Base-by-base conservation (phyloP, 2,329 filamentous ascomycete species). In the Acrodontium crateriforme region DNA sequence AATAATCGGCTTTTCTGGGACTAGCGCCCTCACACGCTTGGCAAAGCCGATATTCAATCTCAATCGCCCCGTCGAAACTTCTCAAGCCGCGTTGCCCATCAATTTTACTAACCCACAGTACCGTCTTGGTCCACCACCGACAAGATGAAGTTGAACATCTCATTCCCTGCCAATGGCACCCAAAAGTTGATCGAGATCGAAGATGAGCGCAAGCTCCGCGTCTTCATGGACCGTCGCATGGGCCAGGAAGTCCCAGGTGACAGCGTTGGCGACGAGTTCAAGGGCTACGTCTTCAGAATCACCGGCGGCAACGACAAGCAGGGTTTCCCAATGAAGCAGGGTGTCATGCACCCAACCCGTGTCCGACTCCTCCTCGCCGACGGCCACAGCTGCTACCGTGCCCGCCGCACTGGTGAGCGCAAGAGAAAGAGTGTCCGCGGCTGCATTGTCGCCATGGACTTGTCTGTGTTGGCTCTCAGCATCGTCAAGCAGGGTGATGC, bases 251-350 rank as follows among this genome's bases (percentile, higher is more conserved):
- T 98, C 53, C 67, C 80, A 52, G 89, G 79, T 56, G 91, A 98
- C 70, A 79, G 77, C 59, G 74, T 98, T 56, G 89, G 89, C 58
- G 85, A 95, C 60, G 89, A 98, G 70, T 98, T 92, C 81, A 94
- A 94, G 75, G 89, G 89, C 65, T 98, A 98, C 74, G 78, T 98
- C 71, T 84, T 98, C 78, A 79, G 76, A 62, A 95, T 98, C 71
- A 98, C 89, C 55, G 91, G 89, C 59, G 89, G 91, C 61, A 98
- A 98, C 80, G 89, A 98, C 81, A 98, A 98, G 83, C 91, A 98
- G 74, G 89, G 89, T 71, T 98, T 98, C 77, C 89, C 89, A 53
- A 98, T 98, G 89, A 98, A 98, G 84, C 91, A 98, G 78, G 89
- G 89, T 74, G 81, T 92, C 63, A 87, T 98, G 74, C 81, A 92